Evolutionary conservation across 2,329 filamentous ascomycete genomes (phyloP), one percentile per base, ranked within the genome.

Genomic region (Phialophora expanda): DNA sequence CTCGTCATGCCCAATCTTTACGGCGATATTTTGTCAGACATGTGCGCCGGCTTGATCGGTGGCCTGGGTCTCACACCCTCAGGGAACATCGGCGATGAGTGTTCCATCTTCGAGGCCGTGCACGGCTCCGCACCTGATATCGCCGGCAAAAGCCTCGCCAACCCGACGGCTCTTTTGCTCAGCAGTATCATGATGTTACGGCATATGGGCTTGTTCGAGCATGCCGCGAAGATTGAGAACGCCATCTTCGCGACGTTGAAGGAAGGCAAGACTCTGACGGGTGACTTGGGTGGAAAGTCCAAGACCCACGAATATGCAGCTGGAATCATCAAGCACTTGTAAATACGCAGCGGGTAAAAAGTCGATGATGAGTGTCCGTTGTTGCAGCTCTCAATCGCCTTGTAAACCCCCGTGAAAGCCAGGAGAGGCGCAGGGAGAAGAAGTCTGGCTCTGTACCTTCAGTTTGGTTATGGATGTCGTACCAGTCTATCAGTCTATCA

Each of bases 141-240:
- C 79, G 93, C 93, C 72, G 94, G 94, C 81, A 93, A 97, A 88
- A 90, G 87, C 73, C 90, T 98, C 74, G 95, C 95, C 77, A 99
- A 99, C 88, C 95, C 95, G 70, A 99, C 95, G 69, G 95, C 95
- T 67, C 88, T 99, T 73, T 88, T 99, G 71, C 90, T 99, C 76
- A 92, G 88, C 82, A 96, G 91, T 80, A 95, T 98, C 84, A 99
- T 99, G 95, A 99, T 99, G 95, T 84, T 99, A 86, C 90, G 95
- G 82, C 95, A 99, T 84, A 99, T 99, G 95, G 89, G 91, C 76
- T 86, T 99, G 71, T 89, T 83, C 80, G 86, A 92, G 70, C 89
- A 98, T 79, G 95, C 95, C 73, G 80, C 85, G 79, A 89, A 88
- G 80, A 98, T 99, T 77, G 92, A 98, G 86, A 90, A 87, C 81